Evolutionary conservation across 345 rosid genomes (phyloP).

Genomic region (Gossypium arboreum): DNA sequence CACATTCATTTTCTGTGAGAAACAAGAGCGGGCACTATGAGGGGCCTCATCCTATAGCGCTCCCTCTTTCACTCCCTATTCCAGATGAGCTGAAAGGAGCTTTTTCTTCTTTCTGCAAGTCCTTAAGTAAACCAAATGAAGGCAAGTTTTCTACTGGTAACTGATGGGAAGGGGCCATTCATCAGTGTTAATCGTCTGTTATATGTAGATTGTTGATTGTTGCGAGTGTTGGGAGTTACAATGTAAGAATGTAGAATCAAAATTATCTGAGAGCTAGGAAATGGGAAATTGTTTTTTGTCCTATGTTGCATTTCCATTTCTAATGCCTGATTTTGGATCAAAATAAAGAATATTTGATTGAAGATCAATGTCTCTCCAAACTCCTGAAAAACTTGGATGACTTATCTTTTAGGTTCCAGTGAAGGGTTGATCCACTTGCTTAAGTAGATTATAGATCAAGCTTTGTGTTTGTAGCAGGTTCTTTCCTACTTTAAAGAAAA

Average conservation of each 20-base stretch:
- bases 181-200: background rate
- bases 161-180: background rate
- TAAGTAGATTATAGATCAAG: too few species aligned
- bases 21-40: constrained; percentile 23
- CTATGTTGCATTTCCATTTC: background rate
- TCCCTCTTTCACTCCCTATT: constrained; percentile 56
- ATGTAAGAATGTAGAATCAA: background rate
- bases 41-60: constrained; percentile 34
- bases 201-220: background rate
- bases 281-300: background rate
- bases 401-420: background rate
- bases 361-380: background rate
- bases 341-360: background rate
- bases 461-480: too few species aligned
- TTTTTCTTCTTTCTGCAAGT: constrained; percentile 62
- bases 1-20: constrained; percentile 44
- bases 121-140: constrained; percentile 43
- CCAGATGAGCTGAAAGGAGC: constrained; percentile 64
- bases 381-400: background rate
- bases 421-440: background rate
- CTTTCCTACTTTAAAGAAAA: too few species aligned
- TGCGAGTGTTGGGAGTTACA: background rate
- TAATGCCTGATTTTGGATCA: background rate
- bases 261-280: background rate
- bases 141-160: constrained; percentile 21